Evolutionary conservation across 2,329 filamentous ascomycete species (phyloP), one percentile per base, ranked within the genome.

Genomic region (Penicillium polonicum): DNA sequence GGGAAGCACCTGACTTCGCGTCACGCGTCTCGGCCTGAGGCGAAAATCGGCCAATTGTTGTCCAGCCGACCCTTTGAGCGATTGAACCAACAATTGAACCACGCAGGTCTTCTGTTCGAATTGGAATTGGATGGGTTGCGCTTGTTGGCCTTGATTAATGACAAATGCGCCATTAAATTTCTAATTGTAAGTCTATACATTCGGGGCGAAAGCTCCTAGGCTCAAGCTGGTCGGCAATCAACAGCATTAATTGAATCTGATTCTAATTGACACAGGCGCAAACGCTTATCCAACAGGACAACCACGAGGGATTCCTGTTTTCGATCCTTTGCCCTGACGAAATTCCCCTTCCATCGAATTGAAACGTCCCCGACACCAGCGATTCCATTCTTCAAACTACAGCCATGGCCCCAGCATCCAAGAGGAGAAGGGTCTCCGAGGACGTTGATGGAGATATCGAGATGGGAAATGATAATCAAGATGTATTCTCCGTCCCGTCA

Each of bases 341-440:
- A 35, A 13, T 5, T 1, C 23, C 4, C 0, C 48, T 39, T 21
- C 2, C 5, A 8, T 29, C 17, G 17, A 36, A 48, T n/a, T 33
- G 21, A 19, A 21, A 19, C 21, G 23, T 23, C 27, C 10, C 45
- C 35, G 13, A 55, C n/a, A 53, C 9, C 31, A 27, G 36, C 19
- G 7, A 36, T 23, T 29, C 33, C 45, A 45, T 21, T 33, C 27
- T 23, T 27, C 53, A 29, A 49, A 54, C 7, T 9, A n/a, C 59
- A 58, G 58, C 31, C 39, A 75, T 75, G 73, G 61, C 69, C n/a
- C 71, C 70, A 33, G 65, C 71, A 21, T 62, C 66, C 25, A 76
- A 76, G 59, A 66, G 73, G 51, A 72, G 74, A 58, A 72, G 71
- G 52, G 68, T 76, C 35, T 74, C 70, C 46, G 65, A 65, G 9